These are phyloP conservation scores for Wallacemonas sp. DNA, from an alignment of 208 protist species.

Conservation along the genomic window DNA sequence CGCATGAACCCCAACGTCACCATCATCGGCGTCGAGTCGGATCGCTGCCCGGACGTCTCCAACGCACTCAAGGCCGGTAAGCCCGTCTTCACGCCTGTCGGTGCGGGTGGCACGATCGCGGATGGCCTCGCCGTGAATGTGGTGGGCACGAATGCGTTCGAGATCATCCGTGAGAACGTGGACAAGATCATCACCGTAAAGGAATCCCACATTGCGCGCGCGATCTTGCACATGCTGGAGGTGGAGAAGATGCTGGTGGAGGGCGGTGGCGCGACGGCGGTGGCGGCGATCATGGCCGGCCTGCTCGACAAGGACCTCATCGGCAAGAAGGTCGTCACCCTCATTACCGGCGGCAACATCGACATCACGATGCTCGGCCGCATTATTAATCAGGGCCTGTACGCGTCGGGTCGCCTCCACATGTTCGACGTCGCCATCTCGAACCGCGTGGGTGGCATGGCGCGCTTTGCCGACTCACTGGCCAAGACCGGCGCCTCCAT, in stretches of 20 bases:
- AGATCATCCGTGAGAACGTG: constrained; percentile 60
- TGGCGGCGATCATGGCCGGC: constrained; percentile 77
- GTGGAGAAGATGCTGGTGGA: constrained; percentile 90
- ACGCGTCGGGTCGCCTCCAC: constrained; percentile 62
- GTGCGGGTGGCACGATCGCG: constrained; percentile 73
- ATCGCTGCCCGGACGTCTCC: constrained; percentile 54
- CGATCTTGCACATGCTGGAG: constrained; percentile 87
- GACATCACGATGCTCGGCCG: constrained; percentile 86
- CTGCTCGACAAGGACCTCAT: constrained; percentile 44
- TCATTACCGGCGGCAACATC: constrained; percentile 93
- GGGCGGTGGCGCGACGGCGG: constrained; percentile 71
- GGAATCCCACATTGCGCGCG: constrained; percentile 80
- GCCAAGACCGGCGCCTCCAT: constrained; percentile 59
- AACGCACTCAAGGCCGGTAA: constrained; percentile 58
- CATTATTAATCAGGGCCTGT: constrained; percentile 86
- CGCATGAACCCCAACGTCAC: constrained; percentile 66
- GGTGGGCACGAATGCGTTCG: constrained; percentile 78
- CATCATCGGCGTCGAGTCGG: constrained; percentile 88
- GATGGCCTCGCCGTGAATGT: constrained; percentile 90
- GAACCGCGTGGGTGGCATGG: constrained; percentile 85
- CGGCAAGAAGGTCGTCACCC: constrained; percentile 75
- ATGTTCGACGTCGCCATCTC: constrained; percentile 75
- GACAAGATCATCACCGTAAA: constrained; percentile 74
- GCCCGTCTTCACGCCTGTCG: constrained; percentile 47
- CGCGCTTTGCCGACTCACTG: constrained; percentile 46